These are phyloP conservation scores for Cystoderma amianthinum DNA, from an alignment of 768 basidiomycete species.

Conservation along the genomic window DNA sequence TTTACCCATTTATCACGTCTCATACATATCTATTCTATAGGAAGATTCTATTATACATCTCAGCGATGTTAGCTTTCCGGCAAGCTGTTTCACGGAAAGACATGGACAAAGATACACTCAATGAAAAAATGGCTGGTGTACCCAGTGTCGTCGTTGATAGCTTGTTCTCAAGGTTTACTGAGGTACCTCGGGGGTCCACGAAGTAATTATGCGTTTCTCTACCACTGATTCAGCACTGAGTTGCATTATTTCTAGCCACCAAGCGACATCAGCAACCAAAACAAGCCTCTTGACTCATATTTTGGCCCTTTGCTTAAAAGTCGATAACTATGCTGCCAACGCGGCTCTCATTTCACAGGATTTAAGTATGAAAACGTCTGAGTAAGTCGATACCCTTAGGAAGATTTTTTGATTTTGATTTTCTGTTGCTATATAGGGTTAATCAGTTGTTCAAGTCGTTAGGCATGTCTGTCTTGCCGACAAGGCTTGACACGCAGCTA, in stretches of 20 bases:
- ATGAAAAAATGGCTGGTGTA: slow-evolving; percentile 49
- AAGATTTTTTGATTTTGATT: neutral
- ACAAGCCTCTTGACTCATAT: slow-evolving; percentile 71
- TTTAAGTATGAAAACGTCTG: slow-evolving; percentile 52
- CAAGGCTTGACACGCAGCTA: slow-evolving; percentile 2
- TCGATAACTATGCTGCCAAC: slow-evolving; percentile 76
- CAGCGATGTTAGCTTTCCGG: slow-evolving; percentile 72
- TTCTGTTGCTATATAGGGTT: slow-evolving; percentile 25
- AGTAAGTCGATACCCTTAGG: slow-evolving; percentile 40
- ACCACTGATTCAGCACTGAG: neutral
- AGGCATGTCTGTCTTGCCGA: slow-evolving; percentile 27
- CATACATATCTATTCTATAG: slow-evolving; percentile 28
- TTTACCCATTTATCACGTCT: too few relatives aligned
- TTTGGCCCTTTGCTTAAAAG: slow-evolving; percentile 71
- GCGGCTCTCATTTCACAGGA: slow-evolving; percentile 64
- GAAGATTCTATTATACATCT: slow-evolving; percentile 74
- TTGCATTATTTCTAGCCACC: slow-evolving; percentile 7
- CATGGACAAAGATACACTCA: slow-evolving; percentile 43
- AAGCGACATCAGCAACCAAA: slow-evolving; percentile 61
- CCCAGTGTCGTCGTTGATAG: slow-evolving; percentile 67
- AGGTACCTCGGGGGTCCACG: slow-evolving; percentile 59
- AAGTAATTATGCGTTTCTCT: slow-evolving; percentile 33
- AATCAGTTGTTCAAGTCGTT: slow-evolving; percentile 71
- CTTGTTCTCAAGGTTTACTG: slow-evolving; percentile 74
- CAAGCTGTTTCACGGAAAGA: slow-evolving; percentile 28